Evolutionary conservation across 2,329 filamentous ascomycete genomes (phyloP), one percentile per base, ranked within the genome.

Genomic region (Knoxdaviesia capensis): DNA sequence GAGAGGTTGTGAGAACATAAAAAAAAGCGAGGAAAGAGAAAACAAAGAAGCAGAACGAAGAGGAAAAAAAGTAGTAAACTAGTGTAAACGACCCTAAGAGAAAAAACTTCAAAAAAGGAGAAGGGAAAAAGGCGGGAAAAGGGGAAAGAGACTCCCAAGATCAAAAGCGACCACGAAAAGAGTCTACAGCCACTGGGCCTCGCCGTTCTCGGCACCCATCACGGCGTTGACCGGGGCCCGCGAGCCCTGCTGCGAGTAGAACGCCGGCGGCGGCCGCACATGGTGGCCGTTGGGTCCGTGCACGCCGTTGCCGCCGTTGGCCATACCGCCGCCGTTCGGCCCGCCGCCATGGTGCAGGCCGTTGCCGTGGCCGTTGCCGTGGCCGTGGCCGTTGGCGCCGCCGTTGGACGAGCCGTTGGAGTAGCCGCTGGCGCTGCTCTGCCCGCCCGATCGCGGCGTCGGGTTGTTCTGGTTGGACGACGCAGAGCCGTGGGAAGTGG

Each of bases 141-240:
- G 20, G 20, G 20, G 20, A 20, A 20, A 20, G 20, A 20, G 20
- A 20, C 20, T 20, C 20, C 20, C 2, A 20, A 38, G 37, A 29
- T 34, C 31, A 39, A 31, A 38, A 34, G 36, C 28, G 33, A 37
- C 38, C 33, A 38, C 42, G 46, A 45, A 48, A 36, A 43, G 45
- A 48, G 43, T 43, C 58, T 62, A 63, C 51, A 63, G 48, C 61
- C 60, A 63, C 45, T 53, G 57, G 31, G 52, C 36, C 50, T 61
- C 60, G 45, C 54, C 54, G 35, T 51, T 52, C 38, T 58, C 55
- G 37, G 46, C 48, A 34, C 20, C 20, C 20, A 20, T 20, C 20
- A 20, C 20, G 2, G 2, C 20, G 20, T 20, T 20, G 20, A 20
- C 20, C 20, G 20, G 20, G 20, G 20, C 20, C 20, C 20, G 20